Evolutionary conservation across 208 protist species (phyloP), one percentile per base, ranked within the genome.

Genomic region (Acanthamoeba culbertsoni): DNA sequence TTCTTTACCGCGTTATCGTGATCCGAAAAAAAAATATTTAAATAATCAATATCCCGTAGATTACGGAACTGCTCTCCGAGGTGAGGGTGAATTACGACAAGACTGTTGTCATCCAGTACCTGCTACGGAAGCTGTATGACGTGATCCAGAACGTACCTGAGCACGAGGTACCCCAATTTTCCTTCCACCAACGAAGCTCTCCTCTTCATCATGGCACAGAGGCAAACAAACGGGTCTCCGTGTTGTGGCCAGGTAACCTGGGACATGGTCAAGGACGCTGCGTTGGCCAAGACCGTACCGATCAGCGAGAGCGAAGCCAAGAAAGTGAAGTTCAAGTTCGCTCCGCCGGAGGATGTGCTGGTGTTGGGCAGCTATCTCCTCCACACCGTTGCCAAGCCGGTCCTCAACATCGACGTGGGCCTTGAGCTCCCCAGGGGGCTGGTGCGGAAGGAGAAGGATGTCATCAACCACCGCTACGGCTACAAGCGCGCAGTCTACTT

Each of bases 351-450:
- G 31, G 45, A 51, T 31, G 31, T 92, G 42, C 45, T 62, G 35
- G 63, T 92, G 6, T 33, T 92, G 59, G 88, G 88, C n/a, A 92
- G 88, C 88, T 92, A 92, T 46, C 16, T 92, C 26, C 59, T 92
- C 23, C 59, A 48, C 16, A 92, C 88, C 28, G 43, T 92, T 4
- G 88, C 88, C 88, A 71, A 77, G 65, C 88, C 88, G 28, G 48
- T 62, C 14, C 63, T 92, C 45, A 92, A 92, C 65, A 51, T 92
- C 12, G 88, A 92, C 65, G 42, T 92, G 5, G 59, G 45, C 37
- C 6, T 92, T 26, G 65, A 73, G 59, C 26, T 92, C 23, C 88
- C 88, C 28, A 35, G 40, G 53, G 79, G 48, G 18, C 37, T 89
- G 20, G 79, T 89, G 20, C 46, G 79, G 4, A 59, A 65, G 14